A percentile compares a stretch with the other conserved stretches of the same genome.
Conservation (phyloP, 78 protist genomes). For the Capsaspora owczarzaki region DNA sequence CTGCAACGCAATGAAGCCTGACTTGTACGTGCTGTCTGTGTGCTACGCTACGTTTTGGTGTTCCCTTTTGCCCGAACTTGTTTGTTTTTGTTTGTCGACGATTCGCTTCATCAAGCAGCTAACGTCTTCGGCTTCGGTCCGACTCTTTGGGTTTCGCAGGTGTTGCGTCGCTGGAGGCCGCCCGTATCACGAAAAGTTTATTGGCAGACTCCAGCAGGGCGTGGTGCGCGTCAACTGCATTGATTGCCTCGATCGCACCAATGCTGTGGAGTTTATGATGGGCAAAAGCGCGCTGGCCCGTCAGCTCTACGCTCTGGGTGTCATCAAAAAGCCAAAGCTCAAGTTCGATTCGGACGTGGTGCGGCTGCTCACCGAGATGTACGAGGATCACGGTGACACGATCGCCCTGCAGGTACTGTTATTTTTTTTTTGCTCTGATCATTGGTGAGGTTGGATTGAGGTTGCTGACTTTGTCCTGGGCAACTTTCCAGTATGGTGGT, state of each 20-base stretch:
- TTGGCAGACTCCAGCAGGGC: slow-evolving; percentile 37
- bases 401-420: too few relatives aligned
- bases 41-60: too few relatives aligned
- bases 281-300: slow-evolving; percentile 72
- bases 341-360: slow-evolving; percentile 38
- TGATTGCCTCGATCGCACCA: slow-evolving; percentile 98
- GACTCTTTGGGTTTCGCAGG: too few relatives aligned
- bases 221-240: slow-evolving; percentile 91
- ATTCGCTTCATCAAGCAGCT: too few relatives aligned
- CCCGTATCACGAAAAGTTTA: neutral
- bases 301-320: slow-evolving; percentile 53
- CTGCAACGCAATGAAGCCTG: neutral
- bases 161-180: too few relatives aligned
- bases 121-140: too few relatives aligned
- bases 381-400: slow-evolving; percentile 76
- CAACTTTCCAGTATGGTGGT: slow-evolving; percentile 88
- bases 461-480: too few relatives aligned
- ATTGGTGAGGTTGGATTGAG: too few relatives aligned
- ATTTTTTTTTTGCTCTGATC: too few relatives aligned
- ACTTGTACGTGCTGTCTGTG: too few relatives aligned
- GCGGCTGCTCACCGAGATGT: slow-evolving; percentile 54
- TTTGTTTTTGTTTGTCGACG: too few relatives aligned
- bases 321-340: slow-evolving; percentile 13
- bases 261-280: slow-evolving; percentile 82
- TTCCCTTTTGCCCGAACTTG: too few relatives aligned